Conservation (phyloP, 2,329 filamentous ascomycete genomes). For the Pseudopyricularia cyperi region DNA sequence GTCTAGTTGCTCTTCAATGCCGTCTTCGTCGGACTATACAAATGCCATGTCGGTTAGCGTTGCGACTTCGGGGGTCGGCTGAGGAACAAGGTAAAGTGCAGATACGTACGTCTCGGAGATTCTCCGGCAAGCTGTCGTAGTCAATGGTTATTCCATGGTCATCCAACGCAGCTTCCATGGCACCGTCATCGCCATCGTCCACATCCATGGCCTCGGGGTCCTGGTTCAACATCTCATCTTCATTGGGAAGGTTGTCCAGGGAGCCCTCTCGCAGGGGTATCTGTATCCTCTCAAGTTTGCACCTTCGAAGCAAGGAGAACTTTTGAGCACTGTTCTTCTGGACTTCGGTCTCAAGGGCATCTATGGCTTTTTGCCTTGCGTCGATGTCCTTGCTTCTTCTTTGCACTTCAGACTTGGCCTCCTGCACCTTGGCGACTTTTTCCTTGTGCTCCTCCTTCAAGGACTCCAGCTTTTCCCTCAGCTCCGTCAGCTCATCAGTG, state of each 20-base stretch:
- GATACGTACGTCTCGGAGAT: slow-evolving; percentile 58
- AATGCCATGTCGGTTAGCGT: slow-evolving; percentile 13
- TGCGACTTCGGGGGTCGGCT: not conserved
- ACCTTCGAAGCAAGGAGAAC: slow-evolving; percentile 73
- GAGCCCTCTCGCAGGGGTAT: slow-evolving; percentile 68
- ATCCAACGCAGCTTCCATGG: slow-evolving; percentile 55
- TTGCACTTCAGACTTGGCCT: slow-evolving; percentile 67
- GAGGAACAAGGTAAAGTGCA: not conserved
- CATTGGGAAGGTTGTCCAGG: slow-evolving; percentile 75
- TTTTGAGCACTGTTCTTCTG: slow-evolving; percentile 75
- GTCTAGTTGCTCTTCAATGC: slow-evolving; percentile 61
- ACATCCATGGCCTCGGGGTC: slow-evolving; percentile 89
- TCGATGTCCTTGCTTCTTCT: slow-evolving; percentile 80
- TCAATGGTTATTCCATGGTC: slow-evolving; percentile 88
- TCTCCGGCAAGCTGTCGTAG: slow-evolving; percentile 70
- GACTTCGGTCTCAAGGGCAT: slow-evolving; percentile 68
- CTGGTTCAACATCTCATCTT: slow-evolving; percentile 62
- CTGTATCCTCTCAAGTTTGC: slow-evolving; percentile 85
- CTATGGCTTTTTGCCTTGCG: slow-evolving; percentile 55
- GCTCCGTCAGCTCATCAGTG: slow-evolving; percentile 61
- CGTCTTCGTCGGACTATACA: slow-evolving; percentile 50
- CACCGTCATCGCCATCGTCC: slow-evolving; percentile 53
- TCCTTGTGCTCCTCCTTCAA: slow-evolving; percentile 54
- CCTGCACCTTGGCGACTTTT: slow-evolving; percentile 63
- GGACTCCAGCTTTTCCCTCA: slow-evolving; percentile 59